These are phyloP conservation scores for Carex parvula DNA, from an alignment of 176 grass and related monocot genomes.

Conservation along the genomic window DNA sequence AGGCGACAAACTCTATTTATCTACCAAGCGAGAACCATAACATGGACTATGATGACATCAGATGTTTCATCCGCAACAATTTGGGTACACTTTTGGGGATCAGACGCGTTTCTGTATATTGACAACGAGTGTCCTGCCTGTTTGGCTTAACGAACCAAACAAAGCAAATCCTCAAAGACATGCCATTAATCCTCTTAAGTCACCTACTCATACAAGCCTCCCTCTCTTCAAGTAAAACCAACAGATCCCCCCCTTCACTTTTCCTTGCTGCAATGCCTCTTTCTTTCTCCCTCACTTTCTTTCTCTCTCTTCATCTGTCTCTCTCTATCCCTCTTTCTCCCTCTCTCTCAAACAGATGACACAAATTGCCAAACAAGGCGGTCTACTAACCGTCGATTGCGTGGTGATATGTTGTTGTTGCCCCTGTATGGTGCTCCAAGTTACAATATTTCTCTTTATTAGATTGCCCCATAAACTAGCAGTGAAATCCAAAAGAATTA, in stretches of 20 bases:
- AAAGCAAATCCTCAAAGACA: constrained; percentile 42
- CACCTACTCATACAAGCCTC: constrained; percentile 36
- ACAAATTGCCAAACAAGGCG: constrained; percentile 35
- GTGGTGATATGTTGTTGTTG: constrained; percentile 84
- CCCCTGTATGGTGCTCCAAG: constrained; percentile 76
- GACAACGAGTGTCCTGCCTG: not conserved
- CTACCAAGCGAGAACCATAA: not conserved
- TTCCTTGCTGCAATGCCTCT: not conserved
- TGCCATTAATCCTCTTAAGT: constrained; percentile 30
- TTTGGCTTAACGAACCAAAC: constrained; percentile 59
- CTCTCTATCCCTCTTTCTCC: constrained; percentile 21
- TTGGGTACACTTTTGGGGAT: constrained; percentile 35
- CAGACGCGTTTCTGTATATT: constrained; percentile 18
- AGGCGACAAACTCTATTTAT: not conserved
- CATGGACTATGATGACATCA: not conserved
- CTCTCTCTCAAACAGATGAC: constrained; percentile 20
- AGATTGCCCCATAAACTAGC: constrained; percentile 52
- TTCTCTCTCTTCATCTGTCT: not conserved
- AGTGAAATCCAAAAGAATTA: constrained; percentile 61
- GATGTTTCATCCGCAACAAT: constrained; percentile 4
- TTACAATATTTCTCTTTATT: constrained; percentile 82
- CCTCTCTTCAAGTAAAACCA: constrained; percentile 41
- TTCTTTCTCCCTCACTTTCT: not conserved
- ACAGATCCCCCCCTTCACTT: constrained; percentile 7
- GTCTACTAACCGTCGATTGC: constrained; percentile 70